Conservation (phyloP, 2,329 filamentous ascomycete genomes). For the Neurospora sp. region DNA sequence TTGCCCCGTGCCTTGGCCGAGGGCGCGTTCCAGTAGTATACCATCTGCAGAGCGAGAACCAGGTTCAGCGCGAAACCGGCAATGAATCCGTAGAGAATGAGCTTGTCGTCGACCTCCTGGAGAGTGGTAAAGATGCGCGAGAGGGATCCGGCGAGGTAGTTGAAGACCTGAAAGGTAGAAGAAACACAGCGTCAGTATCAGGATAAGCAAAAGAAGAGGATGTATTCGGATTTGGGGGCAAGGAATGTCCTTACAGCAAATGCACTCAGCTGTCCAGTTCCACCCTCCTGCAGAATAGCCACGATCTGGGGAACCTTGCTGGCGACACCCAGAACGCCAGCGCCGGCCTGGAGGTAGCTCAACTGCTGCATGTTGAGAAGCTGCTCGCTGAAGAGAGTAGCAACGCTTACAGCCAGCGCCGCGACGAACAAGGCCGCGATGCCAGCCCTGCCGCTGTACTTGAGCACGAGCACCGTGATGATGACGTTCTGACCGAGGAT, state of each 20-base stretch:
- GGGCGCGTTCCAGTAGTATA: conserved; percentile 87
- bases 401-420: conserved; percentile 58
- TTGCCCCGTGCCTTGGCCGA: conserved; percentile 32
- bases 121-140: conserved; percentile 95
- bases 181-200: conserved; percentile 4
- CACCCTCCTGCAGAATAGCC: conserved; percentile 74
- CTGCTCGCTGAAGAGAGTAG: conserved; percentile 58
- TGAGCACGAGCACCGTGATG: conserved; percentile 77
- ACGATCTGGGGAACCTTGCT: conserved; percentile 92
- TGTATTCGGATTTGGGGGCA: background rate
- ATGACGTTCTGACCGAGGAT: conserved; percentile 89
- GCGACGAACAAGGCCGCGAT: conserved; percentile 72
- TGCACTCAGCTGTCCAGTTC: conserved; percentile 90
- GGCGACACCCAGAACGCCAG: conserved; percentile 71
- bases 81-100: conserved; percentile 91
- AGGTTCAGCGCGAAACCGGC: conserved; percentile 85
- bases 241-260: conserved; percentile 66
- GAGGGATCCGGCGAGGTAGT: conserved; percentile 88
- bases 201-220: background rate
- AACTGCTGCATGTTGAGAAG: conserved; percentile 58
- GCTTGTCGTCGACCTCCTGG: conserved; percentile 92
- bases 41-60: conserved; percentile 79
- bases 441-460: conserved; percentile 61
- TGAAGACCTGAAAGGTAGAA: conserved; percentile 67
- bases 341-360: conserved; percentile 71